Conservation (phyloP, 345 rosid species). For the Theobroma cacao region DNA sequence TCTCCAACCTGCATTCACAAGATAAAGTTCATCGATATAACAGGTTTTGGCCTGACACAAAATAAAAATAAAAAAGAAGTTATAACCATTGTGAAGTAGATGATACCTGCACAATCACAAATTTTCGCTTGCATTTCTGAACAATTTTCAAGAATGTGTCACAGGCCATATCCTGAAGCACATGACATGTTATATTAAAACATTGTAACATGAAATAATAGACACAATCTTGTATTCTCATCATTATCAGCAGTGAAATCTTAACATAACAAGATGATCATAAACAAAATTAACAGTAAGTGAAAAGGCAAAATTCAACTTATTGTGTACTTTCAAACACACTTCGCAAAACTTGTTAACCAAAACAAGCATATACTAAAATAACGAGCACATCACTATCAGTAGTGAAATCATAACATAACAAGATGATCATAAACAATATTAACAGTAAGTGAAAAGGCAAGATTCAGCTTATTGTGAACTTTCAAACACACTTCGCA, state of each 20-base stretch:
- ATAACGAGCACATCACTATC: not conserved
- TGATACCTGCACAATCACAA: conserved; percentile 86
- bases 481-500: not conserved
- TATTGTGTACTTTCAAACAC: not conserved
- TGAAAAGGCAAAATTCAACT: not conserved
- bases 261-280: not conserved
- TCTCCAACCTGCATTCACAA: conserved; percentile 80
- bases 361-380: not conserved
- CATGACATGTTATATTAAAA: not conserved
- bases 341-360: not conserved
- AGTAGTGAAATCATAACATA: no score
- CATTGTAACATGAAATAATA: not conserved
- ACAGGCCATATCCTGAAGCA: conserved; percentile 95
- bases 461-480: not conserved
- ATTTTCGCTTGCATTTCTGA: conserved; percentile 97
- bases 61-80: not conserved
- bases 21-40: not conserved
- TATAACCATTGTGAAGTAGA: not conserved
- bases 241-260: not conserved
- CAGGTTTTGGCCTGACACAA: not conserved
- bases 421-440: no score
- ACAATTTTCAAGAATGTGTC: conserved; percentile 99
- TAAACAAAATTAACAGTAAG: not conserved
- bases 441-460: no score
- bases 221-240: not conserved